These are phyloP conservation scores for Avicennia marina DNA, from an alignment of 257 asterid genomes.

Conservation along the genomic window DNA sequence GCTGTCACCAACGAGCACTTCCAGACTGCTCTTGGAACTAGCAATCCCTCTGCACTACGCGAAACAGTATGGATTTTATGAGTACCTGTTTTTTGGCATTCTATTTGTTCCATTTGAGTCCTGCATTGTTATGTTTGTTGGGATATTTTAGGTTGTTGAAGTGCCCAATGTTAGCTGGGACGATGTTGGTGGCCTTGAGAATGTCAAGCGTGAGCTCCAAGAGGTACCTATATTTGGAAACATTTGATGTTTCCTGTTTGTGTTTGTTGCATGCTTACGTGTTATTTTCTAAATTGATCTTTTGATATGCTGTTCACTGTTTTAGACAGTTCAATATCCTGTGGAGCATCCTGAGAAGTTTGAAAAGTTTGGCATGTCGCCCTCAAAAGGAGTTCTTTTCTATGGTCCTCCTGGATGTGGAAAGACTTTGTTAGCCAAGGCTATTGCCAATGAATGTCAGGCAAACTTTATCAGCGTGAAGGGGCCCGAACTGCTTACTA, in stretches of 20 bases:
- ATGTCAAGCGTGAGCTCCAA: conserved; percentile 59
- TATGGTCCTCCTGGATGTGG: conserved; percentile 77
- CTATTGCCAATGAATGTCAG: conserved; percentile 65
- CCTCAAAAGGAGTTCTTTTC: conserved; percentile 63
- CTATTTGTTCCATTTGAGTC: neutral
- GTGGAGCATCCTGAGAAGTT: conserved; percentile 77
- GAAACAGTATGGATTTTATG: conserved; percentile 37
- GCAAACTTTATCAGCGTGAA: conserved; percentile 62
- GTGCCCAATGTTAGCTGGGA: conserved; percentile 67
- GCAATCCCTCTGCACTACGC: conserved; percentile 73
- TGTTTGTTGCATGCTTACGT: neutral
- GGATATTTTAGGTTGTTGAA: conserved; percentile 45
- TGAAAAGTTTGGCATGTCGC: too few species aligned
- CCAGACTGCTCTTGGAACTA: conserved; percentile 58
- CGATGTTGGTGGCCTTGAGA: conserved; percentile 60
- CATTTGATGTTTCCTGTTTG: neutral
- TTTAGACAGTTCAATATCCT: conserved; percentile 68
- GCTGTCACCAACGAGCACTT: conserved; percentile 64
- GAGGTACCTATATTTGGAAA: conserved; percentile 26
- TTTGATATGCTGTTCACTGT: neutral
- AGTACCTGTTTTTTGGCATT: neutral
- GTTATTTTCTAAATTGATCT: too few species aligned
- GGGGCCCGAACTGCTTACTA: too few species aligned
- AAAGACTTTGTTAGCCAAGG: conserved; percentile 58
- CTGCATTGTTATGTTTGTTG: neutral